A percentile compares a stretch with the other conserved stretches of the same genome.
These are phyloP conservation scores for Coemansia sp. DNA, from an alignment of 192 early-diverging fungal genomes.

Conservation along the genomic window DNA sequence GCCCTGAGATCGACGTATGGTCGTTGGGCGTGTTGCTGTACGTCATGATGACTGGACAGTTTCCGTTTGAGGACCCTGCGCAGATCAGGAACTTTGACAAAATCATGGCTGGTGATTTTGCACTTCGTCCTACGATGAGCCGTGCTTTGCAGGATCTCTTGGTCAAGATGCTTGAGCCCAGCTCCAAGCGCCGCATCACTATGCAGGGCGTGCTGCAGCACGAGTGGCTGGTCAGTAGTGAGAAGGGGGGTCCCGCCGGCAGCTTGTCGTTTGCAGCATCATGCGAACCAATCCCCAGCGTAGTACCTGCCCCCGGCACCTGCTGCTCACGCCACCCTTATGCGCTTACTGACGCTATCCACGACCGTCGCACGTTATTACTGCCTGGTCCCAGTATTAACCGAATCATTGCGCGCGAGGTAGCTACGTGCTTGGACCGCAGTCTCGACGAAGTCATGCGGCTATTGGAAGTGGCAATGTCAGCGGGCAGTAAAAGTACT, in stretches of 20 bases:
- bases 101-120: constrained; percentile 60
- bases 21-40: constrained; percentile 91
- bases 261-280: constrained; percentile 1
- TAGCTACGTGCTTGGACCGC: constrained; percentile 47
- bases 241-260: neutral
- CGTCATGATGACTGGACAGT: constrained; percentile 73
- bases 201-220: constrained; percentile 37
- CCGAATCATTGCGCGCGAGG: constrained; percentile 33
- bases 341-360: constrained; percentile 7
- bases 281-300: neutral
- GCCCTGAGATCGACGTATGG: constrained; percentile 97
- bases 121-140: constrained; percentile 42
- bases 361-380: constrained; percentile 29
- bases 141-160: constrained; percentile 47
- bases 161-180: constrained; percentile 52
- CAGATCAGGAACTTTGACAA: constrained; percentile 58
- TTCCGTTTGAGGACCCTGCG: constrained; percentile 63
- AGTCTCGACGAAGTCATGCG: constrained; percentile 32
- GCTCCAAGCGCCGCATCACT: constrained; percentile 32
- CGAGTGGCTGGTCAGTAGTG: constrained; percentile 29
- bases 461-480: constrained; percentile 33
- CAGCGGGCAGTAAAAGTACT: constrained; percentile 12
- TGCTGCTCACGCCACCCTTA: constrained; percentile 27
- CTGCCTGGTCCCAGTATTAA: constrained; percentile 33
- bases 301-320: constrained; percentile 13